Base-by-base conservation (phyloP, 2,329 filamentous ascomycete species). In the Biscogniauxia sp. region DNA sequence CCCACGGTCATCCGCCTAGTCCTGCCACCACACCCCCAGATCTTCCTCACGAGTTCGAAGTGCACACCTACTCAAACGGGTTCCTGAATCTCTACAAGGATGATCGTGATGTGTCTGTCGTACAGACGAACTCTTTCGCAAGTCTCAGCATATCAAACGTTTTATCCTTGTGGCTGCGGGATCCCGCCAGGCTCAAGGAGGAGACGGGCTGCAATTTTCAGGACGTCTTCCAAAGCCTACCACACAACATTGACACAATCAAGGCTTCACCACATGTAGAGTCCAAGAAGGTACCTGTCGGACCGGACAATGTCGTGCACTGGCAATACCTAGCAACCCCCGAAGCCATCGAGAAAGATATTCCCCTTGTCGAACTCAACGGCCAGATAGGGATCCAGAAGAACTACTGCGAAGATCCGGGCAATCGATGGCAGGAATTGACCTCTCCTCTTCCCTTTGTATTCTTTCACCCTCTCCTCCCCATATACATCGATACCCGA, bases 401-500 rank as follows among this genome's bases (percentile, higher is more conserved):
- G 54, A 84, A 89, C 61, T 93, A 93, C 67, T 91, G 87, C 65
- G 79, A 83, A 11, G 83, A 90, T 57, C 78, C 83, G 1, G 81
- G 82, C 28, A 92, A 90, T 67, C 80, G 87, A 8, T 93, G 88
- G 88, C 78, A 83, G 37, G 88, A 90, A 56, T 75, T 91, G 11
- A 83, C 80, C 15, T 85, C 84, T 2, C 85, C 86, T 3, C 76
- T 87, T 1, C 91, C 91, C 0, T 93, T 93, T 68, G 90, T 94
- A 23, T 92, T 93, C 73, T 94, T 98, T 75, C 93, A 96, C 70
- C 92, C 93, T 0, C 84, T 88, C 61, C 85, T 98, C 8, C 94
- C 94, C 0, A 84, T 99, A 13, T 97, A 93, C 77, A 95, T 99
- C 70, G 95, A 74, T 75, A 95, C 93, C 9, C 85, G 95, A 61